Conservation (phyloP, 2,329 filamentous ascomycete species). For the Lasiodiplodia citricola region DNA sequence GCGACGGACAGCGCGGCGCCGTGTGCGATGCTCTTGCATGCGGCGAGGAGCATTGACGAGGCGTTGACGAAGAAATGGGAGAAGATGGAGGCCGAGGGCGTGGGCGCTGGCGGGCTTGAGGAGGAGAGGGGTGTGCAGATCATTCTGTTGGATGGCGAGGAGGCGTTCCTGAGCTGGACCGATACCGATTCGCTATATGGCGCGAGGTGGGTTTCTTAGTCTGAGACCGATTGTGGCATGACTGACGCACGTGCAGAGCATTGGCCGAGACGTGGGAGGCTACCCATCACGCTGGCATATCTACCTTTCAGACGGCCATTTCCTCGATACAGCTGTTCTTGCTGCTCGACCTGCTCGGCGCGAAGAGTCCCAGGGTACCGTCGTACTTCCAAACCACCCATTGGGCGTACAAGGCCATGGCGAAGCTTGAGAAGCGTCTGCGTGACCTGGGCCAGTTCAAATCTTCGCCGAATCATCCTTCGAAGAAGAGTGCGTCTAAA, state of each 20-base stretch:
- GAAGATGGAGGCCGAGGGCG: slow-evolving; percentile 67
- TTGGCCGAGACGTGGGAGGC: slow-evolving; percentile 83
- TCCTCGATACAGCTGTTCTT: slow-evolving; percentile 86
- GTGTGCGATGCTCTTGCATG: slow-evolving; percentile 91
- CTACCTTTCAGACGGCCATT: slow-evolving; percentile 76
- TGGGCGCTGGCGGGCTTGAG: slow-evolving; percentile 54
- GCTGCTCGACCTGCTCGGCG: slow-evolving; percentile 86
- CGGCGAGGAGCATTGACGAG: slow-evolving; percentile 77
- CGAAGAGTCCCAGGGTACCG: slow-evolving; percentile 70
- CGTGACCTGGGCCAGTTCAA: slow-evolving; percentile 70
- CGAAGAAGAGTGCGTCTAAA: slow-evolving; percentile 35
- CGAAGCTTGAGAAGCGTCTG: slow-evolving; percentile 74
- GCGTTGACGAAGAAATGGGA: slow-evolving; percentile 84
- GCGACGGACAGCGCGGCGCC: slow-evolving; percentile 93
- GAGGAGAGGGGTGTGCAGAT: slow-evolving; percentile 87
- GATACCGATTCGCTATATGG: slow-evolving; percentile 86
- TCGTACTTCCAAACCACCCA: slow-evolving; percentile 91
- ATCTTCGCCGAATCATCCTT: slow-evolving; percentile 60
- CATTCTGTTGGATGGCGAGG: slow-evolving; percentile 88
- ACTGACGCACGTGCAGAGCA: slow-evolving; percentile 48
- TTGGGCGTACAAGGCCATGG: slow-evolving; percentile 86
- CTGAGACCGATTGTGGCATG: neutral
- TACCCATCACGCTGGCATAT: slow-evolving; percentile 70
- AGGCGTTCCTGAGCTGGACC: slow-evolving; percentile 85
- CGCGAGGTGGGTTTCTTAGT: slow-evolving; percentile 63